phyloP scores from a whole-genome alignment of 176 grass and related monocot species.

The Oryza brachyantha region DNA sequence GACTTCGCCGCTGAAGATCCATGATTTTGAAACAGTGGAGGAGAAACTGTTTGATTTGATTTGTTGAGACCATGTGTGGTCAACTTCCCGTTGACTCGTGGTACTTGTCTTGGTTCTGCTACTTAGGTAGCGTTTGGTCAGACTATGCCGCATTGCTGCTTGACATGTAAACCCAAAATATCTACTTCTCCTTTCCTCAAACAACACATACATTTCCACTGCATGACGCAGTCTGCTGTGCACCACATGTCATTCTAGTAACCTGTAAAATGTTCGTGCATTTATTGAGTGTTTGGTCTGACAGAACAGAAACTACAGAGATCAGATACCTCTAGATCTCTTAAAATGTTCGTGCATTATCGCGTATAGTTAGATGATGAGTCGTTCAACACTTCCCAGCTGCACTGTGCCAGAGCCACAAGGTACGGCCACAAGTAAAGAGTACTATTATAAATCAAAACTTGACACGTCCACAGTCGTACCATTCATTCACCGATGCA shows the following conservation, averaged over 20 bases:
- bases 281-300: no score
- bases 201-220: background rate
- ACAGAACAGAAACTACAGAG: background rate
- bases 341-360: background rate
- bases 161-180: background rate
- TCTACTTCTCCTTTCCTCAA: background rate
- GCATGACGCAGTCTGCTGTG: background rate
- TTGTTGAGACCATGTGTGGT: background rate
- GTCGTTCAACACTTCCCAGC: slow-evolving; percentile 25
- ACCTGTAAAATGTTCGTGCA: no score
- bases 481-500: background rate
- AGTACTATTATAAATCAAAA: background rate
- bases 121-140: background rate
- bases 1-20: background rate
- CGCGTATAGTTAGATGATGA: background rate
- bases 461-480: background rate
- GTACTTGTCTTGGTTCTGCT: background rate
- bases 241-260: no score
- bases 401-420: background rate
- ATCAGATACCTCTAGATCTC: background rate
- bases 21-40: background rate
- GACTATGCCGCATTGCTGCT: background rate
- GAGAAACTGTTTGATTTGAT: background rate
- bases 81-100: background rate
- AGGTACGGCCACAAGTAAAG: background rate